Base-by-base conservation (phyloP, 257 asterid genomes). In the Schizonepeta tenuifolia region DNA sequence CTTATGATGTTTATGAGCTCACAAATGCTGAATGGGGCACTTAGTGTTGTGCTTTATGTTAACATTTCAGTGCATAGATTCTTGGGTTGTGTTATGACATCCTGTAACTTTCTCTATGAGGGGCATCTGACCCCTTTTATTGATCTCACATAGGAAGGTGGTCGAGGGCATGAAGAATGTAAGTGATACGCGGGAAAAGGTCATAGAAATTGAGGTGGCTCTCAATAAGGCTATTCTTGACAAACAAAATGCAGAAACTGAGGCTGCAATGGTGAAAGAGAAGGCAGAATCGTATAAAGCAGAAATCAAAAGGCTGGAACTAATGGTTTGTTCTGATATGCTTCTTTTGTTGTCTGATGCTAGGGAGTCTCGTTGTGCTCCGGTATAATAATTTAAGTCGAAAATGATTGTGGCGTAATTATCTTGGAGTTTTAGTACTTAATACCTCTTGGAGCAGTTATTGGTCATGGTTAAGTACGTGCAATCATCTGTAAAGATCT, bases 111-210 rank as follows among this genome's bases (percentile, higher is more conserved):
- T 75, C 21, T 44, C 51, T 44, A 13, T 17, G 31, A 70, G 64
- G 54, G 58, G 68, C 40, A 74, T 73, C 80, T 72, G 62, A 72
- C 63, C 73, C 41, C 57, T 66, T 68, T 55, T 35, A 38, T 60
- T 70, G 68, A 68, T 65, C 79, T 73, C 69, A 40, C 73, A 67
- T 85, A 95, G 99, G 77, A 90, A 91, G 86, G 92, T 86, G 44
- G 71, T 88, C 80, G 93, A 95, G 66, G 83, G 87, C 85, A 91
- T 92, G 97, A 85, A 67, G 83, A 86, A 76, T 84, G 86, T 80
- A 57, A 84, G 95, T 58, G 96, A 90, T 77, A 83, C 82, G 60
- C 89, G 84, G 81, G 89, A 88, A 67, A 81, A 82, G 69, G 57
- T 92, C 79, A 90, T 86, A 79, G 87, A 88, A 80, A 72, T 83